A percentile compares a stretch with the other conserved stretches of the same genome.
Evolutionary conservation across 169 alveolate species (phyloP).

Genomic region (Eimeria maxima): DNA sequence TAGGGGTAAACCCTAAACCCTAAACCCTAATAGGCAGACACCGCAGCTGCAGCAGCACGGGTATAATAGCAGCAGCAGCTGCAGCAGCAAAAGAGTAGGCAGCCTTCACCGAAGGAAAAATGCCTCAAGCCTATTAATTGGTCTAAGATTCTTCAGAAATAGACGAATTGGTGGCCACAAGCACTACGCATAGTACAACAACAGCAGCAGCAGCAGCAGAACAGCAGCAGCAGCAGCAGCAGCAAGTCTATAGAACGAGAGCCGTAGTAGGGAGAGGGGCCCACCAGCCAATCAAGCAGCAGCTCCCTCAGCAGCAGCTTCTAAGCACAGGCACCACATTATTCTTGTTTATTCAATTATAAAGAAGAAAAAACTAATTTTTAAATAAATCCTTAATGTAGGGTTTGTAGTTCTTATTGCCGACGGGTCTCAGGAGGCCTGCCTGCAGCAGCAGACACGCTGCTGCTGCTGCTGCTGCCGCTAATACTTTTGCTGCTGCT

Average conservation of each 20-base stretch:
- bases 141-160: not conserved
- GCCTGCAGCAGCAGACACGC: slow-evolving; percentile 1
- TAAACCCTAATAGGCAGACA: slow-evolving; percentile 29
- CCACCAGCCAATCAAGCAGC: not conserved
- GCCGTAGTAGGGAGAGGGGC: slow-evolving; percentile 11
- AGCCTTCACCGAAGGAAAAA: not conserved
- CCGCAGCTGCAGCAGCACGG: slow-evolving; percentile 30
- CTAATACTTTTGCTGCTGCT: not conserved
- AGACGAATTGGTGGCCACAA: not conserved
- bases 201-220: slow-evolving; percentile 20
- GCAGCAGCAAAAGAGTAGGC: not conserved
- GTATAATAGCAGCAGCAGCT: slow-evolving; percentile 1
- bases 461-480: slow-evolving; percentile 5
- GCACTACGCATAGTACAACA: not conserved
- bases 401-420: not conserved
- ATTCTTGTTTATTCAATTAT: not conserved
- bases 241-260: slow-evolving; percentile 15
- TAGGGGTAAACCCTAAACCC: not conserved
- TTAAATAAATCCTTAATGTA: not conserved
- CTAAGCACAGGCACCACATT: not conserved
- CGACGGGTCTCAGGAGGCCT: not conserved
- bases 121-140: not conserved
- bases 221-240: not conserved
- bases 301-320: not conserved
- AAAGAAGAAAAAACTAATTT: not conserved